Evolutionary conservation across 2,329 filamentous ascomycete species (phyloP).

Genomic region (Aspergillus tanneri): DNA sequence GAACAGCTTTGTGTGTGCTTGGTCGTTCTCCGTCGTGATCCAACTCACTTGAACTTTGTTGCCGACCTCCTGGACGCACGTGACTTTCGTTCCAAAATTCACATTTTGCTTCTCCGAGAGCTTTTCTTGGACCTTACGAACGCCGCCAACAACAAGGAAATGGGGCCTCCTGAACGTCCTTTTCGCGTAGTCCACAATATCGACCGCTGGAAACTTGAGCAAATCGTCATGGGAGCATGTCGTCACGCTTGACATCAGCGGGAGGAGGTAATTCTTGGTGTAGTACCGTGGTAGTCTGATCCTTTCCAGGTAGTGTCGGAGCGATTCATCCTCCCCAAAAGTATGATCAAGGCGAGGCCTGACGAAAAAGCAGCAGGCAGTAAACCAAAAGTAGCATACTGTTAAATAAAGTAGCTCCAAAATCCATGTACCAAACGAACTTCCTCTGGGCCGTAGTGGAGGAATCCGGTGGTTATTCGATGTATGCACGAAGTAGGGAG

Average conservation of each 20-base stretch:
- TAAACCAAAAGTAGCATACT: conserved; percentile 19
- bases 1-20: conserved; percentile 14
- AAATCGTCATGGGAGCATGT: conserved; percentile 26
- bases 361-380: conserved; percentile 14
- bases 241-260: conserved; percentile 36
- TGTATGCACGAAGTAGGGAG: conserved; percentile 21
- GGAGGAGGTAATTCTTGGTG: conserved; percentile 12
- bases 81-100: conserved; percentile 14
- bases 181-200: conserved; percentile 22
- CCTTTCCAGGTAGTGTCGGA: conserved; percentile 9
- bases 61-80: conserved; percentile 5
- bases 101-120: conserved; percentile 13
- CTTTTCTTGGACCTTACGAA: conserved; percentile 18
- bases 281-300: conserved; percentile 11
- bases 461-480: conserved; percentile 17
- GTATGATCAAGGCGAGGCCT: neutral
- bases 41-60: conserved; percentile 11
- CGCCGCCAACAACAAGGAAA: conserved; percentile 22
- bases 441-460: conserved; percentile 3
- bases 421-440: conserved; percentile 6
- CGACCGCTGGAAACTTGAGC: conserved; percentile 22
- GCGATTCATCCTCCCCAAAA: conserved; percentile 9
- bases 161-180: conserved; percentile 22
- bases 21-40: conserved; percentile 9
- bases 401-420: conserved; percentile 9